phyloP scores from a whole-genome alignment of 2,329 filamentous ascomycete genomes.

The Rutstroemia sp. region DNA sequence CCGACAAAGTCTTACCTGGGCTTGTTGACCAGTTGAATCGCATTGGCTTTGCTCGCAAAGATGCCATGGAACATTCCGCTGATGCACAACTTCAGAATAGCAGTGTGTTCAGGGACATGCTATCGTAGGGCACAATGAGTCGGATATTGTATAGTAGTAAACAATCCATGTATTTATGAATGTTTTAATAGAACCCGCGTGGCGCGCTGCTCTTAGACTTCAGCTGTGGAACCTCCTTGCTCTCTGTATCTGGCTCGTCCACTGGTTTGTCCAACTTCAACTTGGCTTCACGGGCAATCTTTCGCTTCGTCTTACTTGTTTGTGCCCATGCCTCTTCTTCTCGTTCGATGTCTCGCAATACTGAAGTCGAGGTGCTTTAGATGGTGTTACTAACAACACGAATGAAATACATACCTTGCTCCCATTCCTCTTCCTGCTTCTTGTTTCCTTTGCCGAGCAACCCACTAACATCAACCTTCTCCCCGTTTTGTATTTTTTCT shows the following conservation, averaged over 20 bases:
- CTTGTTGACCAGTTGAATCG: slow-evolving; percentile 43
- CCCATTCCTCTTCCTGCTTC: slow-evolving; percentile 76
- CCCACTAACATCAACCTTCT: slow-evolving; percentile 79
- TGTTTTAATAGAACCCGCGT: slow-evolving; percentile 26
- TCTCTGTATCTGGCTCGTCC: background rate
- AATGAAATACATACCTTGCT: slow-evolving; percentile 54
- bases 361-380: slow-evolving; percentile 31
- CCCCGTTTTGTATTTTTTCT: slow-evolving; percentile 60
- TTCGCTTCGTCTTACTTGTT: slow-evolving; percentile 22
- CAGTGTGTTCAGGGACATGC: slow-evolving; percentile 50
- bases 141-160: slow-evolving; percentile 17
- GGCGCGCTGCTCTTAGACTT: slow-evolving; percentile 21
- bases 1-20: slow-evolving; percentile 49
- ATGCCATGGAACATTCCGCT: slow-evolving; percentile 23
- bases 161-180: slow-evolving; percentile 2
- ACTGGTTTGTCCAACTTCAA: background rate
- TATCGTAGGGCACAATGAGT: slow-evolving; percentile 34
- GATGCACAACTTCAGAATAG: slow-evolving; percentile 23
- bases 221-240: slow-evolving; percentile 8
- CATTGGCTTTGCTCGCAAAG: slow-evolving; percentile 21
- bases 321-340: slow-evolving; percentile 44
- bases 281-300: slow-evolving; percentile 5
- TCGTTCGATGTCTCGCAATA: slow-evolving; percentile 58
- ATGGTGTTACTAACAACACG: background rate
- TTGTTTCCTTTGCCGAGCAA: slow-evolving; percentile 71